Evolutionary conservation across 805 yeast genomes (phyloP), one percentile per base, ranked within the genome.

Genomic region (Myxozyma udenii): DNA sequence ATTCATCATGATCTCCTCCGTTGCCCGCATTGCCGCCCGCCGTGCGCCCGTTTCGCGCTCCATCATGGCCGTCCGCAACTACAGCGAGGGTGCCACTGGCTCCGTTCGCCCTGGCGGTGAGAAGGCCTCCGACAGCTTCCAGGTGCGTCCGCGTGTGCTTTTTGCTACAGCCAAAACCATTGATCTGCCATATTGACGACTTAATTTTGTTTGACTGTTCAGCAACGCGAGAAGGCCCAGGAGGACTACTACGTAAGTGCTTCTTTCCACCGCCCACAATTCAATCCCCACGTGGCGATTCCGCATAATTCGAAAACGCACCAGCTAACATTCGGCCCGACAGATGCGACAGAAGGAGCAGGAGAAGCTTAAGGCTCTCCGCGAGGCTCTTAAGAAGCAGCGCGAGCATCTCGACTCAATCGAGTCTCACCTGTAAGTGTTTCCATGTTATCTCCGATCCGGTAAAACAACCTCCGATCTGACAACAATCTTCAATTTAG

Each of bases 161-260:
- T 5, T 4, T 24, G n/a, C 19, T n/a, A 7, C 33, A 16, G 12
- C 7, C 19, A 6, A n/a, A n/a, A n/a, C n/a, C n/a, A n/a, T n/a
- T 18, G 6, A 12, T 18, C 36, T 18, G 6, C 16, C 36, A 12
- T 12, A 28, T 12, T 7, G 11, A 7, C 21, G n/a, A 7, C 18
- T 7, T 16, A n/a, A 16, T 7, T 7, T n/a, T 16, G 38, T 9
- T 12, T 40, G 28, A 38, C 70, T 63, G 62, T 54, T 4, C 36
- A 78, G 78, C 87, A 89, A 70, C 89, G 95, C 70, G 98, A 93
- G 78, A 84, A 80, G 73, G 96, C 96, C 58, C 83, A 83, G 68
- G 98, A 91, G 76, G 88, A 85, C 68, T 77, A 75, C 38, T 55
- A 52, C 45, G 60, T 55, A 45, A 11, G 58, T 21, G 2, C 36